phyloP scores from a whole-genome alignment of 495 filamentous ascomycete species.

The Xylaria grammica region DNA sequence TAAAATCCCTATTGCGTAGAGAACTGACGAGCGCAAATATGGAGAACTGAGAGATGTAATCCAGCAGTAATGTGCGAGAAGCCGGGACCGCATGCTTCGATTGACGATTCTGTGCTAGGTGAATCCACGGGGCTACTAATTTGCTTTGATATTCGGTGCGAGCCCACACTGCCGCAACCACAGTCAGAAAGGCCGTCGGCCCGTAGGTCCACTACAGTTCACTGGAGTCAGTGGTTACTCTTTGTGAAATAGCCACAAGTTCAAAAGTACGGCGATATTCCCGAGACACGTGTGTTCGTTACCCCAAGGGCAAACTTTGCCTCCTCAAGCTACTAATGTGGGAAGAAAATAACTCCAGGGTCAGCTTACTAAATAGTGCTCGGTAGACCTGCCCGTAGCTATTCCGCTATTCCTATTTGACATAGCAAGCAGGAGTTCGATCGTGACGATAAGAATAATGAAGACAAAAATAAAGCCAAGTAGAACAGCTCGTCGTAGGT shows the following conservation, averaged over 20 bases:
- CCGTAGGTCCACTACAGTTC: slow-evolving; percentile 43
- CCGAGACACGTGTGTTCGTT: too few species aligned
- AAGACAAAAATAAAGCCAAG: slow-evolving; percentile 3
- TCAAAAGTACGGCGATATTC: too few species aligned
- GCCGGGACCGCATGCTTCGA: slow-evolving; percentile 4
- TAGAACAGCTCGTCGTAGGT: slow-evolving; percentile 39
- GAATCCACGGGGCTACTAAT: slow-evolving; percentile 35
- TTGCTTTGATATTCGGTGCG: slow-evolving; percentile 38
- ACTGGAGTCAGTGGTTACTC: too few species aligned
- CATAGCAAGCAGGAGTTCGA: slow-evolving; percentile 25
- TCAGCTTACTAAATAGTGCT: too few species aligned
- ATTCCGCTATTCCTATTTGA: slow-evolving; percentile 26
- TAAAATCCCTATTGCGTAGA: slow-evolving; percentile 27
- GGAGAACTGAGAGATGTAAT: slow-evolving; percentile 30
- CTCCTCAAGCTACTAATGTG: too few species aligned
- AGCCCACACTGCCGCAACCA: slow-evolving; percentile 34
- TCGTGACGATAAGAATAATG: slow-evolving; percentile 5
- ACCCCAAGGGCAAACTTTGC: too few species aligned
- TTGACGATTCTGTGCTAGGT: slow-evolving; percentile 14
- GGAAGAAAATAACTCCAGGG: too few species aligned
- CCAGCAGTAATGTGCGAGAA: slow-evolving; percentile 33
- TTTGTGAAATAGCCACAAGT: too few species aligned
- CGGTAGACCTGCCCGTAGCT: not conserved
- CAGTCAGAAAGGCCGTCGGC: slow-evolving; percentile 38
- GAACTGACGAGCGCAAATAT: slow-evolving; percentile 14